Conservation (phyloP, 768 basidiomycete genomes). For the Xerocomellus intermedius region DNA sequence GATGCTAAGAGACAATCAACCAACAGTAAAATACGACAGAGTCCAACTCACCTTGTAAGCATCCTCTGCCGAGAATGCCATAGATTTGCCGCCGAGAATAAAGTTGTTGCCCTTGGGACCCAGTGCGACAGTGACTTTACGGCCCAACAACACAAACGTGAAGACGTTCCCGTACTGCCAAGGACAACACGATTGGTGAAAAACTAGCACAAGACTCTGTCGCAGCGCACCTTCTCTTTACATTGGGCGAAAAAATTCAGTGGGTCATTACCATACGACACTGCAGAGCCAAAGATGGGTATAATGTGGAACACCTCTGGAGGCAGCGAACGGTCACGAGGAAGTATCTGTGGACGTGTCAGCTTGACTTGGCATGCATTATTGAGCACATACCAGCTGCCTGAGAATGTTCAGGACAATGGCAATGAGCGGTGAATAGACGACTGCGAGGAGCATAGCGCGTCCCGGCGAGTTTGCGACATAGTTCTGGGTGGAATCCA, state of each 20-base stretch:
- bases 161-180: constrained; percentile 93
- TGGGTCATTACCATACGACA: constrained; percentile 90
- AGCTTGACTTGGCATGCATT: not conserved
- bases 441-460: constrained; percentile 39
- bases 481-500: constrained; percentile 21
- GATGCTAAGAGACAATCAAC: constrained; percentile 49
- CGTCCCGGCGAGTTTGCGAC: constrained; percentile 25
- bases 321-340: constrained; percentile 69
- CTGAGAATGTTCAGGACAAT: constrained; percentile 72
- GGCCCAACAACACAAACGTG: constrained; percentile 88
- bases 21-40: not conserved
- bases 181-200: not conserved
- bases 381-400: constrained; percentile 61
- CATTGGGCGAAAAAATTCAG: constrained; percentile 81
- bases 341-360: constrained; percentile 51
- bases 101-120: constrained; percentile 93
- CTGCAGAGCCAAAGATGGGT: constrained; percentile 87
- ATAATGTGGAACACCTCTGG: constrained; percentile 93
- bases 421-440: constrained; percentile 68
- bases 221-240: constrained; percentile 66
- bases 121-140: constrained; percentile 86
- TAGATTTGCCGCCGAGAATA: constrained; percentile 89
- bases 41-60: constrained; percentile 75
- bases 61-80: constrained; percentile 91
- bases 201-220: not conserved